Percentiles rank a stretch among this genome's conserved stretches.
Conservation (phyloP, 2,329 filamentous ascomycete species). For the Cladophialophora exuberans region DNA sequence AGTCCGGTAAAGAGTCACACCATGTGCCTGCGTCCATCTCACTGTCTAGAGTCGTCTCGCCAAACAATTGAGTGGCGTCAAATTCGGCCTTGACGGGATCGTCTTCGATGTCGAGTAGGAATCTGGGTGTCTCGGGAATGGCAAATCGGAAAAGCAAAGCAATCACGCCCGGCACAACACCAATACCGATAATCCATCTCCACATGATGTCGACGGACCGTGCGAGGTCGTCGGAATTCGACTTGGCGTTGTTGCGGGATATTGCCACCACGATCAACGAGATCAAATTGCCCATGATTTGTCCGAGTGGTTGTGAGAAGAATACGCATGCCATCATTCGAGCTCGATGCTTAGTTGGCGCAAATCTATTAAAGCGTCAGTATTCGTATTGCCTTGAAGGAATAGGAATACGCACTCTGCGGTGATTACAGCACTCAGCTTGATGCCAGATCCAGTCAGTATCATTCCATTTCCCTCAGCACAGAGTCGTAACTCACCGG, state of each 20-base stretch:
- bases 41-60: slow-evolving; percentile 38
- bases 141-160: slow-evolving; percentile 69
- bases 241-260: slow-evolving; percentile 30
- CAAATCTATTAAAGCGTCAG: slow-evolving; percentile 46
- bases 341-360: slow-evolving; percentile 63
- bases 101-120: slow-evolving; percentile 66
- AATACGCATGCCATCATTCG: slow-evolving; percentile 71
- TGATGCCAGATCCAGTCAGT: neutral
- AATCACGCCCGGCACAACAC: slow-evolving; percentile 65
- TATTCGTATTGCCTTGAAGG: too few species aligned
- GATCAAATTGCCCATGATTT: slow-evolving; percentile 66
- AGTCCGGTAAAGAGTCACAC: slow-evolving; percentile 33
- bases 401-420: slow-evolving; percentile 60
- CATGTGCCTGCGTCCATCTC: slow-evolving; percentile 22
- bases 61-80: slow-evolving; percentile 64
- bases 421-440: slow-evolving; percentile 66
- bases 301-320: slow-evolving; percentile 70
- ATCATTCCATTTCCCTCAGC: neutral
- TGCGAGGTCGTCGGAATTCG: slow-evolving; percentile 35
- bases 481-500: slow-evolving; percentile 41
- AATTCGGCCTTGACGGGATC: slow-evolving; percentile 62
- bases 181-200: slow-evolving; percentile 69
- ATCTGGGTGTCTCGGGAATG: slow-evolving; percentile 68
- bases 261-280: slow-evolving; percentile 52
- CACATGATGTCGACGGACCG: slow-evolving; percentile 63